Evolutionary conservation across 2,329 filamentous ascomycete species (phyloP), one percentile per base, ranked within the genome.

Genomic region (Claviceps sp.): DNA sequence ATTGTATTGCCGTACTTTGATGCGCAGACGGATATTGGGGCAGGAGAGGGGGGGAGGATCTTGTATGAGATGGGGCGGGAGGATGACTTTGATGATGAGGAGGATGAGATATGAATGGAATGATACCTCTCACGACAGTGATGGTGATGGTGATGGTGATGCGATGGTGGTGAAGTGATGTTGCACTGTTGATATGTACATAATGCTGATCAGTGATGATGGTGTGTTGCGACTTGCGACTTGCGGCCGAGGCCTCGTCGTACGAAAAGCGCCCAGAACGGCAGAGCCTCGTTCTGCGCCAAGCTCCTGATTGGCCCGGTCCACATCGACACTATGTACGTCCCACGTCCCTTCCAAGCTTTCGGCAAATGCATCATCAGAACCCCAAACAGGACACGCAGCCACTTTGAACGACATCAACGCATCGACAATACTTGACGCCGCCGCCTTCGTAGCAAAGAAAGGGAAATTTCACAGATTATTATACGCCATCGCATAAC

Each of bases 1-100:
- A 87, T 98, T 8, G 86, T 97, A 42, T 66, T 97, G 66, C 93
- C 93, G 16, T 97, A 98, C 66, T 96, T 94, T 68, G 93, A 98
- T 71, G 93, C 93, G 23, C 93, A 98, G 75, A 87, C 82, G 50
- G 85, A 84, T 47, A 77, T 82, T 49, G 84, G 82, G 1, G 77
- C 80, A 0, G 90, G 90, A 0, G 88, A 95, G 61, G 91, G 93
- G 4, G 93, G 93, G 0, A 78, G 91, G 54, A 98, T 98, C 57
- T 64, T 98, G 61, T 98, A 98, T 65, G 91, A 97, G 60, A 95
- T 97, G 86, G 91, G 90, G 1, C 79, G 82, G 56, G 93, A 97
- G 70, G 93, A 98, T 67, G 89, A 97, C 65, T 97, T 96, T 69
- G 90, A 95, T 59, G 90, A 95, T 53, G 89, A 95, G 62, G 89